These are phyloP conservation scores for Diaporthe longicolla DNA, from an alignment of 2,329 filamentous ascomycete species.

Conservation along the genomic window DNA sequence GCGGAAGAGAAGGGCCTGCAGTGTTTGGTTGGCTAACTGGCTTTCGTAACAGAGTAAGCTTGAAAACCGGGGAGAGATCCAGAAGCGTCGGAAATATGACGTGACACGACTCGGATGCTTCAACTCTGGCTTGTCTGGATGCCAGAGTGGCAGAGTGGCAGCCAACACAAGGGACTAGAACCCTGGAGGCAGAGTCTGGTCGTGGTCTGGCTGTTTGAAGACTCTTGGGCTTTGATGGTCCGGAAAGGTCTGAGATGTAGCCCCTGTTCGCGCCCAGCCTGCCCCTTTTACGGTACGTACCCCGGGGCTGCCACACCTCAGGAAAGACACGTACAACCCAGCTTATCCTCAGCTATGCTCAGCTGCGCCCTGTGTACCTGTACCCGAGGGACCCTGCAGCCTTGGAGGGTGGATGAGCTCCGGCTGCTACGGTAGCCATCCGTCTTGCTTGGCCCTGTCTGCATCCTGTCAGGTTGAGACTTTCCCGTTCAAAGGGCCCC, in stretches of 20 bases:
- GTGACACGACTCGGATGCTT: constrained; percentile 11
- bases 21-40: too few relatives aligned
- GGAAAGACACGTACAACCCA: background rate
- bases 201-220: background rate
- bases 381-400: background rate
- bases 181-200: background rate
- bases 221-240: background rate
- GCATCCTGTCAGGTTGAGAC: constrained; percentile 10
- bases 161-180: background rate
- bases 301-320: background rate
- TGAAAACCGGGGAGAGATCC: constrained; percentile 29
- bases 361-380: background rate
- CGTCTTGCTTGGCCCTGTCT: constrained; percentile 4
- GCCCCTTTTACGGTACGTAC: background rate
- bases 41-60: constrained; percentile 21
- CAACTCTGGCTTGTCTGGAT: background rate
- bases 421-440: constrained; percentile 13
- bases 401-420: too few relatives aligned
- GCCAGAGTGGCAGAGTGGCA: background rate
- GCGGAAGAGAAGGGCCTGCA: background rate
- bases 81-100: constrained; percentile 4
- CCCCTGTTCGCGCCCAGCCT: background rate
- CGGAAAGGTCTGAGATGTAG: background rate
- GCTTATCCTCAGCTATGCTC: background rate
- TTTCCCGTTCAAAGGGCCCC: constrained; percentile 30